Evolutionary conservation across 2,329 filamentous ascomycete genomes (phyloP), one percentile per base, ranked within the genome.

Genomic region (Colletotrichum ledebouriae): DNA sequence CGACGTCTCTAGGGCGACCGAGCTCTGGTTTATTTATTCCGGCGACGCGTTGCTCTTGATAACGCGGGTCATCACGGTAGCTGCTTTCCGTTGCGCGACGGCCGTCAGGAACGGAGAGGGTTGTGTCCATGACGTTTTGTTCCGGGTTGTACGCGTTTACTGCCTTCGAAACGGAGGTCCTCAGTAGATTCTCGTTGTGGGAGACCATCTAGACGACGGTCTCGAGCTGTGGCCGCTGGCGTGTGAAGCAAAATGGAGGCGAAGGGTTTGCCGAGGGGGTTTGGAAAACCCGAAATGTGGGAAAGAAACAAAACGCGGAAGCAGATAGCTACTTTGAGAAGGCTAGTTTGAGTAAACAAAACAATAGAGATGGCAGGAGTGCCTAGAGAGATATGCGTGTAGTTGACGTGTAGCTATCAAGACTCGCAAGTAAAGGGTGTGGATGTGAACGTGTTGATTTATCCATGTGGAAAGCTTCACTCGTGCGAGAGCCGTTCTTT

Each of bases 371-470:
- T 13, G 17, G 49, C 33, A 50, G 20, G 33, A n/a, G 17, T 59
- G 57, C 22, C 39, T 50, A 50, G 20, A 50, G 10, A 29, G 20
- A 29, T 50, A 59, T 50, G 57, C 33, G 44, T 34, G 44, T 59
- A 59, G 33, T 33, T 59, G 34, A 13, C 44, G 57, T 59, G 56
- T 33, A 9, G 13, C 29, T 59, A 50, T 47, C 29, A 47, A 59
- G 56, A 47, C 56, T 44, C 41, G 42, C 56, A 25, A 47, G 25
- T 59, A 59, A 49, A 44, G 42, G 56, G 56, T 11, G 25, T 49
- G 22, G 29, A 34, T n/a, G 17, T 22, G 46, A 29, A 17, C 22
- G 56, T 17, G 29, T 15, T 13, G 17, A 37, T 25, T 34, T 37
- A 6, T 20, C 12, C 17, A 47, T 39, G 44, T 25, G 17, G 57